These are phyloP conservation scores for Sherardia arvensis DNA, from an alignment of 257 asterid genomes.

Conservation along the genomic window DNA sequence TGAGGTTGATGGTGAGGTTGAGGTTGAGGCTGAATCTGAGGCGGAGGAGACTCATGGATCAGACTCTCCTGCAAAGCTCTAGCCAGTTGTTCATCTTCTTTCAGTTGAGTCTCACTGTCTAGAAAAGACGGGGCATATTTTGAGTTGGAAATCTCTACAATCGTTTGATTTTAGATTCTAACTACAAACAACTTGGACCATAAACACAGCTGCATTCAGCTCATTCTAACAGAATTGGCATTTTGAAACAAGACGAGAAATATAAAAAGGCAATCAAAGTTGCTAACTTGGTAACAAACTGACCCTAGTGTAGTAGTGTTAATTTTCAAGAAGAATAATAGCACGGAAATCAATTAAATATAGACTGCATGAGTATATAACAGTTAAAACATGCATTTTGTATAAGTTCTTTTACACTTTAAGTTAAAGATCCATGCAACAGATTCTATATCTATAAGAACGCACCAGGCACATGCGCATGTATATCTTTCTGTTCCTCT, in stretches of 20 bases:
- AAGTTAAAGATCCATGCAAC: slow-evolving; percentile 1
- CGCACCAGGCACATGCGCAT: slow-evolving; percentile 44
- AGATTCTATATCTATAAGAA: neutral
- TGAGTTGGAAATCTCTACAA: slow-evolving; percentile 2
- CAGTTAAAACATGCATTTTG: neutral
- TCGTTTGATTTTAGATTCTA: neutral
- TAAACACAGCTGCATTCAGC: neutral
- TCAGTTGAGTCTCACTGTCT: slow-evolving; percentile 50
- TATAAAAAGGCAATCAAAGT: neutral
- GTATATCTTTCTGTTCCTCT: slow-evolving; percentile 53
- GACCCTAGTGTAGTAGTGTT: neutral
- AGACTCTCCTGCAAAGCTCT: slow-evolving; percentile 70
- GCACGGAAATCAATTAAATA: neutral
- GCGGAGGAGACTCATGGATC: slow-evolving; percentile 49
- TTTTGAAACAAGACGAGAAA: neutral
- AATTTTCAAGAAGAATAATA: neutral
- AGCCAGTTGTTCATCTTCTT: slow-evolving; percentile 73
- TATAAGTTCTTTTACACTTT: neutral
- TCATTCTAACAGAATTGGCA: neutral
- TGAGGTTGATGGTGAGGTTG: neutral
- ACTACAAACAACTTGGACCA: neutral
- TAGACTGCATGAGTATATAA: neutral
- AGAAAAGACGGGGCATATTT: slow-evolving; percentile 13
- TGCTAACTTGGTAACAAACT: neutral
- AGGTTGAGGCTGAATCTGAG: slow-evolving; percentile 4